Conservation (phyloP, 108 stramenopile genomes). For the Conticribra weissflogii region DNA sequence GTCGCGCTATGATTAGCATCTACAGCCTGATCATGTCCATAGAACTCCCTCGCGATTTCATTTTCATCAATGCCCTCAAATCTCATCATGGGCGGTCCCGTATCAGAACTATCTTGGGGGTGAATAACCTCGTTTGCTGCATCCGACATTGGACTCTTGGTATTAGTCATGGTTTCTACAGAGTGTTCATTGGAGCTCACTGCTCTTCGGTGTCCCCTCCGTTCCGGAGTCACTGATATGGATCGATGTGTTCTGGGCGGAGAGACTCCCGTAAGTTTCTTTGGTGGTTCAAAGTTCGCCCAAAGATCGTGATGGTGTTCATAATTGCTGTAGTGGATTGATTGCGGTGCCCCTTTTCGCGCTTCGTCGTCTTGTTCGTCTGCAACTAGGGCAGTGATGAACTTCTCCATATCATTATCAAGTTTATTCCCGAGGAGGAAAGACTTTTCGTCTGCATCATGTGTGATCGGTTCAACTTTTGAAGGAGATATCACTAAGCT, state of each 20-base stretch:
- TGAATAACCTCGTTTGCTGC: no score
- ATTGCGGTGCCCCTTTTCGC: neutral
- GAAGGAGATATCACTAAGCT: no score
- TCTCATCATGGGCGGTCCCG: constrained; percentile 33
- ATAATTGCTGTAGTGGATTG: neutral
- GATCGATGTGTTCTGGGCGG: neutral
- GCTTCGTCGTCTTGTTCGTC: neutral
- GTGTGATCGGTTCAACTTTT: constrained; percentile 9
- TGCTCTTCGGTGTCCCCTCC: neutral
- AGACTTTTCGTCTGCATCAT: neutral
- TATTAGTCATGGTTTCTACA: neutral
- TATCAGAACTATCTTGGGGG: constrained; percentile 4
- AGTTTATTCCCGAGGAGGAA: neutral
- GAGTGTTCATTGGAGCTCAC: neutral
- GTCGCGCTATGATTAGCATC: neutral
- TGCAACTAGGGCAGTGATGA: constrained; percentile 30
- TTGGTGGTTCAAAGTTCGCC: neutral
- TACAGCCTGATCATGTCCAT: neutral
- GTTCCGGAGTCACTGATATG: neutral
- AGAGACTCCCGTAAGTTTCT: neutral
- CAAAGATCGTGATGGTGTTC: neutral
- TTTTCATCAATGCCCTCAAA: constrained; percentile 46
- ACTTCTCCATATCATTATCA: constrained; percentile 40
- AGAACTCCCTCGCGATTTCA: constrained; percentile 39
- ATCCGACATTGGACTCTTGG: neutral